Evolutionary conservation across 192 early-diverging fungal species (phyloP), one percentile per base, ranked within the genome.

Genomic region (Coemansia sp.): DNA sequence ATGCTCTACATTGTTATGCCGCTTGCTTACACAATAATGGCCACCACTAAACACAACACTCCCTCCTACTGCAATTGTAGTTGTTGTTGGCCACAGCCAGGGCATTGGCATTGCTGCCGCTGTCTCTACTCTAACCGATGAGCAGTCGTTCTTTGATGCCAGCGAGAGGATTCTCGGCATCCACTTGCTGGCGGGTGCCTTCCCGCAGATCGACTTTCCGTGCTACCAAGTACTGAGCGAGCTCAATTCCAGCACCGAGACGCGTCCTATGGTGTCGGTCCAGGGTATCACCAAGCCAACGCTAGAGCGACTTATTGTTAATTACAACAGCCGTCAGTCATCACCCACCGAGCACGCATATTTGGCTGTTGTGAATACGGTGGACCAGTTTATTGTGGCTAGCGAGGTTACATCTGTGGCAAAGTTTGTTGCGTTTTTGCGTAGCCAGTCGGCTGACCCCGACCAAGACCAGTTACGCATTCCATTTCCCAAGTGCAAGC

Each of bases 101-200:
- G 95, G 95, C 14, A 87, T 98, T 43, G 89, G 93, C 53, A 85
- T 90, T 3, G 93, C 96, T 3, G 86, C 92, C 1, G 93, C 91
- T 38, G 88, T 98, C 68, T 87, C 96, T 1, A 71, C 88, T 33
- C 87, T 93, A 13, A 77, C 86, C 37, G 90, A 92, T n/a, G 89
- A 92, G 60, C 86, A 89, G 45, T 91, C 91, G 13, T 95, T 96
- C 75, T 60, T 88, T 51, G 63, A 65, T 38, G 91, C 92, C 65
- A 88, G 91, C 34, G 85, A 85, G 63, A 93, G 91, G 69, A 90
- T 92, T 0, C 85, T 98, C 2, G 86, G 88, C 4, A 81, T 98
- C 16, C 80, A 94, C 40, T 91, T 92, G 77, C 90, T 90, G 82
- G 84, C 93, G 40, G 94, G 95, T 59, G 87, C 92, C 4, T 79